Percentiles rank a stretch among this genome's conserved stretches.
Evolutionary conservation across 1,284 basidiomycete genomes (phyloP).

Genomic region (Microbotryomycetes sp.): DNA sequence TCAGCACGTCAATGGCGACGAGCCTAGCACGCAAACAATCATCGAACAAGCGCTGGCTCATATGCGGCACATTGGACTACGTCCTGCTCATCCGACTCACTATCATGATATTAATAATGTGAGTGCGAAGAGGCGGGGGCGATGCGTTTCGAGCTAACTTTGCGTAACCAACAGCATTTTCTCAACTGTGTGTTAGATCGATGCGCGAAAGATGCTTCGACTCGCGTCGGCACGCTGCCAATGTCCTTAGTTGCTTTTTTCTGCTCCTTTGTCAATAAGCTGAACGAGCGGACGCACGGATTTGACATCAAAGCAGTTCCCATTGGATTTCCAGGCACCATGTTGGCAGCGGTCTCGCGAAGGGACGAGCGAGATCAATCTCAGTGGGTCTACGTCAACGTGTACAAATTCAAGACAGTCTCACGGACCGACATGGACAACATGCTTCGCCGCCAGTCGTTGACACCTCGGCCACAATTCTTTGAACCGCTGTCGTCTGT

Average conservation of each 20-base stretch:
- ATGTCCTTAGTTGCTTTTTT: slow-evolving; percentile 30
- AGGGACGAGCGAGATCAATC: too few species aligned
- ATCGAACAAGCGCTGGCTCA: background rate
- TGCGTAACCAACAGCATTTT: too few species aligned
- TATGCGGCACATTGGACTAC: background rate
- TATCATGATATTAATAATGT: too few species aligned
- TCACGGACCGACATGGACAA: background rate
- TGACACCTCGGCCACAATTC: background rate
- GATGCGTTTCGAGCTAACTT: too few species aligned
- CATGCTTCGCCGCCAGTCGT: slow-evolving; percentile 10
- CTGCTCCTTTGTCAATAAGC: slow-evolving; percentile 18
- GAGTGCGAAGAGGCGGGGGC: too few species aligned
- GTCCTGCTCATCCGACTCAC: too few species aligned
- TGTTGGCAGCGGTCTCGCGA: slow-evolving; percentile 8
- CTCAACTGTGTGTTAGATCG: too few species aligned
- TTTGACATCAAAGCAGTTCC: slow-evolving; percentile 10
- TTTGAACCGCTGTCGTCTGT: slow-evolving; percentile 10
- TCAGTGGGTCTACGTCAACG: slow-evolving; percentile 19
- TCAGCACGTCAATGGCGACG: background rate
- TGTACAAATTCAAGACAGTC: slow-evolving; percentile 6
- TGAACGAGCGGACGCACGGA: too few species aligned
- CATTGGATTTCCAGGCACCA: slow-evolving; percentile 20
- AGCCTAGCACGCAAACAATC: background rate
- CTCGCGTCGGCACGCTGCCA: slow-evolving; percentile 14
- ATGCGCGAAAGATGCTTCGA: too few species aligned